Conservation (phyloP, 345 rosid genomes). For the Conringia planisiliqua region DNA sequence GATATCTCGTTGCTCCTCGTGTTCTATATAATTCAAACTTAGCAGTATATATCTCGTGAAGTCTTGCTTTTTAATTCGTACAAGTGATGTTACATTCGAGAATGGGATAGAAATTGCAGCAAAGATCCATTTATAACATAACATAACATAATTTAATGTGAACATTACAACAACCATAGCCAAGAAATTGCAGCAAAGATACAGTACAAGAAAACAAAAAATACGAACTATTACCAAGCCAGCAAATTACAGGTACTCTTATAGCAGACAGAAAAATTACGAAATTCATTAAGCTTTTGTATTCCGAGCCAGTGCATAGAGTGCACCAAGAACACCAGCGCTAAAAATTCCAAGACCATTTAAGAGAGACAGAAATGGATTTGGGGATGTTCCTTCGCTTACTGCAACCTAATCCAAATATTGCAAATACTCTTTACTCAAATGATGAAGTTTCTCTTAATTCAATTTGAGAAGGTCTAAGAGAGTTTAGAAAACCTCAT, state of each 20-base stretch:
- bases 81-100: not conserved
- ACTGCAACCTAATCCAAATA: conserved; percentile 41
- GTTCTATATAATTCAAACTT: not conserved
- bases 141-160: too few relatives aligned
- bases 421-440: not conserved
- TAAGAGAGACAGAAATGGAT: conserved; percentile 60
- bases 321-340: conserved; percentile 75
- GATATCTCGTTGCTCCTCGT: not conserved
- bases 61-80: not conserved
- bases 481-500: conserved; percentile 43
- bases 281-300: too few relatives aligned
- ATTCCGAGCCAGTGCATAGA: conserved; percentile 69
- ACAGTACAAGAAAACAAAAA: too few relatives aligned
- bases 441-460: not conserved
- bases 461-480: conserved; percentile 28
- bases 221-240: too few relatives aligned
- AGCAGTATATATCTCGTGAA: not conserved
- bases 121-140: too few relatives aligned
- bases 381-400: conserved; percentile 41
- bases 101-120: not conserved
- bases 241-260: too few relatives aligned
- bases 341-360: conserved; percentile 79
- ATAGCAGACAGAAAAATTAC: too few relatives aligned
- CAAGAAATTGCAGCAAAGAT: too few relatives aligned
- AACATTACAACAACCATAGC: too few relatives aligned